Percentiles rank a stretch among this genome's conserved stretches.
These are phyloP conservation scores for Elsinoe batatas DNA, from an alignment of 2,329 filamentous ascomycete genomes.

Conservation along the genomic window DNA sequence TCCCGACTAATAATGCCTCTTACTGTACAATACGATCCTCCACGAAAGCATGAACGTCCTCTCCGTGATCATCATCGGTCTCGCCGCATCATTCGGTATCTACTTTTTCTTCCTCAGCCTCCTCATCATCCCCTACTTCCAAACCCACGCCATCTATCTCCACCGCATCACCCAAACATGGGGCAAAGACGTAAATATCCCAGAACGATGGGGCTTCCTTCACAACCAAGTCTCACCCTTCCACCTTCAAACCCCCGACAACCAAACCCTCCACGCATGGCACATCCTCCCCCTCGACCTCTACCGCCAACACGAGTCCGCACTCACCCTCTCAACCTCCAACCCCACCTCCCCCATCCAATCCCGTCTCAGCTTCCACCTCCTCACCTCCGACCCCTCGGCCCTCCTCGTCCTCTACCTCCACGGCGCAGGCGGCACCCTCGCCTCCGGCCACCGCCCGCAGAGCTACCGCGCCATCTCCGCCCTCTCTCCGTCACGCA, in stretches of 20 bases:
- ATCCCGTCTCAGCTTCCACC: slow-evolving; percentile 47
- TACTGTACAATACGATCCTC: background rate
- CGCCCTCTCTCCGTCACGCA: slow-evolving; percentile 41
- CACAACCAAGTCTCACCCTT: slow-evolving; percentile 43
- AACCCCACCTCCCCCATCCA: slow-evolving; percentile 47
- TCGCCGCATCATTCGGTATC: slow-evolving; percentile 16
- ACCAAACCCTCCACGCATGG: slow-evolving; percentile 39
- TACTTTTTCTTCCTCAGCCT: slow-evolving; percentile 39
- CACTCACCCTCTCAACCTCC: slow-evolving; percentile 32
- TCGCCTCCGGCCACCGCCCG: slow-evolving; percentile 46
- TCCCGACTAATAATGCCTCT: background rate
- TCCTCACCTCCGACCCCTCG: slow-evolving; percentile 54
- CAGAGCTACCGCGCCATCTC: slow-evolving; percentile 48
- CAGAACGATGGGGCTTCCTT: slow-evolving; percentile 41
- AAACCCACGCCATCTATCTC: slow-evolving; percentile 49
- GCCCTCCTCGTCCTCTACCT: slow-evolving; percentile 55
- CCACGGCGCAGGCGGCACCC: slow-evolving; percentile 48
- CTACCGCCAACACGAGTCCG: slow-evolving; percentile 35
- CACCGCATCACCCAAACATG: slow-evolving; percentile 46
- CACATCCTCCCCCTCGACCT: slow-evolving; percentile 40
- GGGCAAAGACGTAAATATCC: slow-evolving; percentile 42
- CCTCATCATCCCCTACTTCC: slow-evolving; percentile 39
- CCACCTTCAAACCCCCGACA: slow-evolving; percentile 33
- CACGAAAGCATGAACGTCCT: background rate
- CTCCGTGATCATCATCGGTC: background rate